phyloP scores from a whole-genome alignment of 208 protist genomes.

The Strigomonas oncopelti region DNA sequence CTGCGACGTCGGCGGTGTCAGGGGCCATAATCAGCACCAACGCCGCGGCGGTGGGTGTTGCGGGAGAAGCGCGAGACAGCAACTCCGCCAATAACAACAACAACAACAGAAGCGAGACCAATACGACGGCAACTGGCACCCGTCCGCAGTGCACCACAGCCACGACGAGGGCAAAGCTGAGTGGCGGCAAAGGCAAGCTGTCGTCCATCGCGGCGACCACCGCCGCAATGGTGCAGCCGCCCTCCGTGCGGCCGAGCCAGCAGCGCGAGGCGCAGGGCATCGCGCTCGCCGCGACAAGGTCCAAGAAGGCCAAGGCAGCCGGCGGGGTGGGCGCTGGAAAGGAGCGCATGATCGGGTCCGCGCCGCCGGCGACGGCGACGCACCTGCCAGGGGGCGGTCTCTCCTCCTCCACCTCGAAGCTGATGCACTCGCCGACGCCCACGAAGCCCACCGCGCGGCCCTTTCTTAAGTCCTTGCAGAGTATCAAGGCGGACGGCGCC shows the following conservation, averaged over 20 bases:
- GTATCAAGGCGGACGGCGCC: background rate
- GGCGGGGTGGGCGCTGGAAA: background rate
- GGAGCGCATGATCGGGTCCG: background rate
- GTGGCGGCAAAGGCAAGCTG: background rate
- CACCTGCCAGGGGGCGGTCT: background rate
- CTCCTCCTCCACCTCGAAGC: background rate
- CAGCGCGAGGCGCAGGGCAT: background rate
- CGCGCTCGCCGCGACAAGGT: background rate
- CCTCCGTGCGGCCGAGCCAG: constrained; percentile 10
- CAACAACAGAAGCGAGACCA: no score
- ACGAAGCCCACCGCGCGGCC: background rate
- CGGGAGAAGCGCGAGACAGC: no score
- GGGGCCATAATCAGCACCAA: no score
- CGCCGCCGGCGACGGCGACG: no score
- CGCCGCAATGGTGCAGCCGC: constrained; percentile 3
- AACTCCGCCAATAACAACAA: no score
- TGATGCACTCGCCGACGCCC: no score
- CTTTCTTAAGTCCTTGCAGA: background rate
- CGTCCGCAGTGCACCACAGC: background rate
- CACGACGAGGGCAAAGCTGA: background rate
- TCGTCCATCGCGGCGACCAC: background rate
- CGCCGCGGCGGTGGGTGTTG: no score
- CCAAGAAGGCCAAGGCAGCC: background rate
- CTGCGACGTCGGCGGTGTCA: no score
- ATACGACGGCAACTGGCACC: no score